These are phyloP conservation scores for Petunia secreta DNA, from an alignment of 257 asterid genomes.

Conservation along the genomic window DNA sequence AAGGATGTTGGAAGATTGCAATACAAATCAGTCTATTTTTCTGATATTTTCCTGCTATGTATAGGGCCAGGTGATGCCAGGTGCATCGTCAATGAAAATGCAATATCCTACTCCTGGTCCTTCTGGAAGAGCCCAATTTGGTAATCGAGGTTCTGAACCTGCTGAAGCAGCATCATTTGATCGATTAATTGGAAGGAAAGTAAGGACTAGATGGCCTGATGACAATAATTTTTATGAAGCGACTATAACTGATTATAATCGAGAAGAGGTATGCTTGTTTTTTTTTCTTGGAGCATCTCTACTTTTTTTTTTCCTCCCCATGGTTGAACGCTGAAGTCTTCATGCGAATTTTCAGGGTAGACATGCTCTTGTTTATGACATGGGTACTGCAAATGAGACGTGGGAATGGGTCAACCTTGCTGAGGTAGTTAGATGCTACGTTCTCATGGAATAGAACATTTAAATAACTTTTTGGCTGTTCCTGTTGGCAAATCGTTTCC, in stretches of 20 bases:
- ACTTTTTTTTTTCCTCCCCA: constrained; percentile 26
- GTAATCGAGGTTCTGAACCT: constrained; percentile 56
- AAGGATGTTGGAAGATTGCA: constrained; percentile 31
- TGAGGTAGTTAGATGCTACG: constrained; percentile 55
- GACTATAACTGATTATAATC: constrained; percentile 58
- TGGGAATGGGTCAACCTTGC: constrained; percentile 84
- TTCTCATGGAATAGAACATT: constrained; percentile 24
- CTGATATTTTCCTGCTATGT: constrained; percentile 38
- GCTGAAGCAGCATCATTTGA: constrained; percentile 55
- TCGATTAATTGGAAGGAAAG: constrained; percentile 64
- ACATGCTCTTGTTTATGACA: constrained; percentile 72
- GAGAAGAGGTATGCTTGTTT: constrained; percentile 51
- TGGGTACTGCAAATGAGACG: constrained; percentile 56
- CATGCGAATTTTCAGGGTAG: constrained; percentile 53
- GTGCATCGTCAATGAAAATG: constrained; percentile 66
- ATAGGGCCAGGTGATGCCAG: constrained; percentile 57
- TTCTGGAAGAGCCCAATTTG: constrained; percentile 77
- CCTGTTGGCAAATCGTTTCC: neutral
- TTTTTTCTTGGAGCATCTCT: constrained; percentile 25
- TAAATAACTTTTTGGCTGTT: constrained; percentile 13
- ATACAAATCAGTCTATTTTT: constrained; percentile 15
- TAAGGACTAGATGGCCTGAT: constrained; percentile 82
- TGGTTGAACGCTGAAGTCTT: neutral
- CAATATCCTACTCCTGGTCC: constrained; percentile 69
- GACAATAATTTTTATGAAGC: constrained; percentile 84